Evolutionary conservation across 2,329 filamentous ascomycete genomes (phyloP).

Genomic region (Nannizzia gypsea): DNA sequence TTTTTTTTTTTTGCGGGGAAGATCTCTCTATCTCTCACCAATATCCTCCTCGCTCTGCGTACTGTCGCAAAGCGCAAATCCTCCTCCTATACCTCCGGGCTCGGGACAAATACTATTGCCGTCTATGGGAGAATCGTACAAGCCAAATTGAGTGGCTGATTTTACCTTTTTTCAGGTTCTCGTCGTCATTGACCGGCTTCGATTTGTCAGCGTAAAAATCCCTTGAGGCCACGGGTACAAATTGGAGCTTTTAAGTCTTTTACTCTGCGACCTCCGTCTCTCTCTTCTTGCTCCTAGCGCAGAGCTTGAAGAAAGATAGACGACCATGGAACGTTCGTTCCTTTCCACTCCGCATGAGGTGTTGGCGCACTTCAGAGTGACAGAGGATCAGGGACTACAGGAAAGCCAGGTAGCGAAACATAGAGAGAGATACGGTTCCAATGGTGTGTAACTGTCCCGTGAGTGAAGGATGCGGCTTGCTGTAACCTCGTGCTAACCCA

Average conservation of each 20-base stretch:
- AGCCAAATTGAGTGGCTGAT: neutral
- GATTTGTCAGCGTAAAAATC: conserved; percentile 1
- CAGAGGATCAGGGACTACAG: conserved; percentile 40
- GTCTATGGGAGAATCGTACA: neutral
- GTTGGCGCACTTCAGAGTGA: conserved; percentile 42
- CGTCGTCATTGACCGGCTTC: neutral
- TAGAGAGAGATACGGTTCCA: conserved; percentile 42
- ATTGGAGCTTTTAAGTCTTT: neutral
- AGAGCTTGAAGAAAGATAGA: conserved; percentile 1
- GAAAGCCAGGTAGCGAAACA: conserved; percentile 37
- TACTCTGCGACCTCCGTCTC: neutral
- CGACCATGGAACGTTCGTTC: conserved; percentile 44
- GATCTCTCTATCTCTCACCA: neutral
- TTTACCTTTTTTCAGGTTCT: neutral
- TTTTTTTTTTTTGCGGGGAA: neutral
- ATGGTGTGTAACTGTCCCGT: conserved; percentile 34
- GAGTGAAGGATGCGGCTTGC: neutral
- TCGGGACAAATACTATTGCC: neutral
- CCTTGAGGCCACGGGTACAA: neutral
- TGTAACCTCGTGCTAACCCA: conserved; percentile 13
- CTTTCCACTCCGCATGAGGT: conserved; percentile 38
- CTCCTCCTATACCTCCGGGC: neutral
- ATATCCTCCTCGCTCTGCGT: neutral
- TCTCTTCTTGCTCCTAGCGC: neutral
- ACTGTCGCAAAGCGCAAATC: neutral